These are phyloP conservation scores for Saccharomyces paradoxus DNA, from an alignment of 805 yeast species.

Conservation along the genomic window DNA sequence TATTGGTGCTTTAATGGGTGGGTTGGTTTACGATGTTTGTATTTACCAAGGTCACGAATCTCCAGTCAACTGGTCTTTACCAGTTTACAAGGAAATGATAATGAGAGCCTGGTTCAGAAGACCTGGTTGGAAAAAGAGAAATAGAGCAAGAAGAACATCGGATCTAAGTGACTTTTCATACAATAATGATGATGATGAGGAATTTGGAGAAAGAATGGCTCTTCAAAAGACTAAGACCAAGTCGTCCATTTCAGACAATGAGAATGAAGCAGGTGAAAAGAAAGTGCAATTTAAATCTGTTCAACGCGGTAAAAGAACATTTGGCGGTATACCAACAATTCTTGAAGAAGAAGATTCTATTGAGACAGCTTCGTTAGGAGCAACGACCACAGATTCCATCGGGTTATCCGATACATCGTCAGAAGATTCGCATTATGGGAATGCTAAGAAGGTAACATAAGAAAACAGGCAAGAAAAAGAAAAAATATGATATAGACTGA, in stretches of 20 bases:
- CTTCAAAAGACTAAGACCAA: constrained; percentile 12
- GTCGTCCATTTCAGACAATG: constrained; percentile 7
- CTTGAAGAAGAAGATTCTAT: constrained; percentile 23
- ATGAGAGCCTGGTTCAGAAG: constrained; percentile 25
- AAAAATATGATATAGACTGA: neutral
- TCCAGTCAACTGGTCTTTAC: constrained; percentile 39
- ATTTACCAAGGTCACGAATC: constrained; percentile 46
- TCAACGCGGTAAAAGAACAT: constrained; percentile 16
- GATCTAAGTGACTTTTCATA: constrained; percentile 26
- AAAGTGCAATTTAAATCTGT: constrained; percentile 28
- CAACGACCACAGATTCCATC: neutral
- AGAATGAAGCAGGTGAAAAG: constrained; percentile 16
- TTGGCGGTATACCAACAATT: constrained; percentile 28
- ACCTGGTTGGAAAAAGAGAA: constrained; percentile 26
- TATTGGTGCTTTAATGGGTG: constrained; percentile 42
- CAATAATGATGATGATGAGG: constrained; percentile 15
- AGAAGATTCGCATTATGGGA: neutral
- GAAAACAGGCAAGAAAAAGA: neutral
- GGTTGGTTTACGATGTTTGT: constrained; percentile 43
- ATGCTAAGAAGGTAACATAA: neutral
- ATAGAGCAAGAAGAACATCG: constrained; percentile 20
- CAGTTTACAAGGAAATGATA: constrained; percentile 18
- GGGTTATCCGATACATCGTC: neutral
- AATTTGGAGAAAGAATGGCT: constrained; percentile 3
- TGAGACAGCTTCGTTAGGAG: constrained; percentile 20